A percentile compares a stretch with the other conserved stretches of the same genome.
Evolutionary conservation across 495 filamentous ascomycete species (phyloP).

Genomic region (Paragyromitra xinjiangensis): DNA sequence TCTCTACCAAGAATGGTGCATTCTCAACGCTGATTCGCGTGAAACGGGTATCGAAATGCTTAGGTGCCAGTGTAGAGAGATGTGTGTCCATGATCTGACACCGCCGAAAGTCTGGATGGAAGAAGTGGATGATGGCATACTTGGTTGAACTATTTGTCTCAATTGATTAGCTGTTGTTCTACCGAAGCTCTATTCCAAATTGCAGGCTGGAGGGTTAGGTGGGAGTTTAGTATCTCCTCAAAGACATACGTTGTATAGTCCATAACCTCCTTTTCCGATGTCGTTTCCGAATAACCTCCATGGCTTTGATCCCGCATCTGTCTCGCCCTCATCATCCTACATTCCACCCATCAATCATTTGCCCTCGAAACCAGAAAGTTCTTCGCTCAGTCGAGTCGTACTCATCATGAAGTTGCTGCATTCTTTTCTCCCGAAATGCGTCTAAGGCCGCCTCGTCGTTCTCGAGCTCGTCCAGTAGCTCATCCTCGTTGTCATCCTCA

Average conservation of each 20-base stretch:
- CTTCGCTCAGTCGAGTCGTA: constrained; percentile 38
- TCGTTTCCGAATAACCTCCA: constrained; percentile 67
- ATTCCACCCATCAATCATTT: constrained; percentile 13
- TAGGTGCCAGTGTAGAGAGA: constrained; percentile 64
- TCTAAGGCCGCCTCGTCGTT: constrained; percentile 67
- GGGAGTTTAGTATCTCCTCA: not conserved
- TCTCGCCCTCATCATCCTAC: constrained; percentile 56
- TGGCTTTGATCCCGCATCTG: constrained; percentile 59
- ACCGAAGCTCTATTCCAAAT: not conserved
- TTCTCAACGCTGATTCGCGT: constrained; percentile 75
- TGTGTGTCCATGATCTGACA: constrained; percentile 64
- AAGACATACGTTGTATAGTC: constrained; percentile 69
- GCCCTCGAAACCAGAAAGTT: not conserved
- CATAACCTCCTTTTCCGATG: constrained; percentile 72
- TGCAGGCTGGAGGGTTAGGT: not conserved
- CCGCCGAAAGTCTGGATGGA: constrained; percentile 75
- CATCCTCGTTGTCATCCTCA: constrained; percentile 71
- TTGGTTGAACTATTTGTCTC: constrained; percentile 59
- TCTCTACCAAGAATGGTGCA: constrained; percentile 76
- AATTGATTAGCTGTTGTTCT: not conserved
- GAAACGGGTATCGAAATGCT: constrained; percentile 75
- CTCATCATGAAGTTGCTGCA: constrained; percentile 76
- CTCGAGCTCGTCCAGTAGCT: constrained; percentile 75
- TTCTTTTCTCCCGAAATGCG: constrained; percentile 73
- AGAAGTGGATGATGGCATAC: constrained; percentile 77